Percentiles rank a stretch among this genome's conserved stretches.
Conservation (phyloP, 2,329 filamentous ascomycete species). For the Paecilomyces sp. region DNA sequence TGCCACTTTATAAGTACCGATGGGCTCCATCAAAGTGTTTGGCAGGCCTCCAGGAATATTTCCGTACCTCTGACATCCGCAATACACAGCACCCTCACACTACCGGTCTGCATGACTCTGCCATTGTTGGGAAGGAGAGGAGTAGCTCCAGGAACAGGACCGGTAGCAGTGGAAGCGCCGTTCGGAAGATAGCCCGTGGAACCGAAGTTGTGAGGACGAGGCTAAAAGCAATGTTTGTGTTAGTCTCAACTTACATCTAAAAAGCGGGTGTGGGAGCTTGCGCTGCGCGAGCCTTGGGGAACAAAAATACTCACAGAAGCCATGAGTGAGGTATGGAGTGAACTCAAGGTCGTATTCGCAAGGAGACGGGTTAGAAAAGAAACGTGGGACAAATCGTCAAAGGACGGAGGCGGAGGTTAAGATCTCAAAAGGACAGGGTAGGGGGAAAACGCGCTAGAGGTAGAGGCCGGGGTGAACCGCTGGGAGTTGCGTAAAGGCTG, state of each 20-base stretch:
- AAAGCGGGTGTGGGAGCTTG: background rate
- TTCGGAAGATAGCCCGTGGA: conserved; percentile 40
- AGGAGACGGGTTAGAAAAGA: conserved; percentile 1
- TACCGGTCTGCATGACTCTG: conserved; percentile 41
- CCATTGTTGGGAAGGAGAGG: conserved; percentile 45
- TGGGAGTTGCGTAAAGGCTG: conserved; percentile 4
- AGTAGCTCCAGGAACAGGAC: conserved; percentile 39
- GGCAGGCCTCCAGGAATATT: background rate
- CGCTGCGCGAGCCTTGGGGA: conserved; percentile 4
- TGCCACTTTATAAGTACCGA: background rate
- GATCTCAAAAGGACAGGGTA: background rate
- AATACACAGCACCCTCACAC: conserved; percentile 42
- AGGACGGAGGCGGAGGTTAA: background rate
- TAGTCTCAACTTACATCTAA: background rate
- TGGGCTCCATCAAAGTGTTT: background rate
- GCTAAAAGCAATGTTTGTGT: conserved; percentile 18
- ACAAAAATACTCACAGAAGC: conserved; percentile 38
- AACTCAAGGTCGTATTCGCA: background rate
- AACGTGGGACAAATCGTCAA: conserved; percentile 4
- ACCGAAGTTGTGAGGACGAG: conserved; percentile 37
- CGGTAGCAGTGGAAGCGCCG: conserved; percentile 30
- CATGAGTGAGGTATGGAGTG: conserved; percentile 27
- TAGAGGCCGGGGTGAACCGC: background rate
- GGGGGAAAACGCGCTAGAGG: background rate
- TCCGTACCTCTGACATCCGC: conserved; percentile 44